phyloP scores from a whole-genome alignment of 192 early-diverging fungal species.

The Podila epicladia region DNA sequence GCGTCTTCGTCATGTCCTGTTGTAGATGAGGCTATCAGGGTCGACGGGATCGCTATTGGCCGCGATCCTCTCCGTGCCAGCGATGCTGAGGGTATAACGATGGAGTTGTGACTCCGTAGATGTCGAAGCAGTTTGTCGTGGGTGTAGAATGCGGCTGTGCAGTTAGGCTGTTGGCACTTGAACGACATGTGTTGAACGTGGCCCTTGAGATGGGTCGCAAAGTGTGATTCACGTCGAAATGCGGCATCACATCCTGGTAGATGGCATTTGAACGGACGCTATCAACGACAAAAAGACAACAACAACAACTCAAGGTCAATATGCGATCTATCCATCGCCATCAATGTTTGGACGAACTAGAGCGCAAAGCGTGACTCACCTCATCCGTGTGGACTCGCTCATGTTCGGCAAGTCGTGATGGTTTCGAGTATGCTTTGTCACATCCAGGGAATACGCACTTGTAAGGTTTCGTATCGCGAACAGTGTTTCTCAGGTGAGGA shows the following conservation, averaged over 20 bases:
- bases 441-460: slow-evolving; percentile 44
- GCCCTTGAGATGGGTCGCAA: slow-evolving; percentile 34
- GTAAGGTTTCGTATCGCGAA: slow-evolving; percentile 5
- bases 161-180: slow-evolving; percentile 34
- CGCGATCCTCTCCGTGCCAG: no score
- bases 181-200: slow-evolving; percentile 33
- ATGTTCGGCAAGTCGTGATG: slow-evolving; percentile 46
- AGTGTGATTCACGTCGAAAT: slow-evolving; percentile 44
- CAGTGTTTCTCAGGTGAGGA: not conserved
- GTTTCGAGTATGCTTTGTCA: slow-evolving; percentile 44
- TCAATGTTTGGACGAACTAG: not conserved
- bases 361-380: slow-evolving; percentile 18
- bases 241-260: slow-evolving; percentile 42
- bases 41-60: not conserved
- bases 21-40: not conserved
- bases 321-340: not conserved
- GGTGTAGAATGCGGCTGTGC: slow-evolving; percentile 36
- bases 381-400: slow-evolving; percentile 49
- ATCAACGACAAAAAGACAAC: not conserved
- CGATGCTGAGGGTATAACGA: slow-evolving; percentile 8
- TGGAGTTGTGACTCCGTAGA: slow-evolving; percentile 27
- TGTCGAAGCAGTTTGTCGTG: slow-evolving; percentile 51
- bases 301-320: not conserved
- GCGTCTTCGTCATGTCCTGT: not conserved
- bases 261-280: slow-evolving; percentile 56